Base-by-base conservation (phyloP, 2,329 filamentous ascomycete genomes). In the Corynespora cassiicola region DNA sequence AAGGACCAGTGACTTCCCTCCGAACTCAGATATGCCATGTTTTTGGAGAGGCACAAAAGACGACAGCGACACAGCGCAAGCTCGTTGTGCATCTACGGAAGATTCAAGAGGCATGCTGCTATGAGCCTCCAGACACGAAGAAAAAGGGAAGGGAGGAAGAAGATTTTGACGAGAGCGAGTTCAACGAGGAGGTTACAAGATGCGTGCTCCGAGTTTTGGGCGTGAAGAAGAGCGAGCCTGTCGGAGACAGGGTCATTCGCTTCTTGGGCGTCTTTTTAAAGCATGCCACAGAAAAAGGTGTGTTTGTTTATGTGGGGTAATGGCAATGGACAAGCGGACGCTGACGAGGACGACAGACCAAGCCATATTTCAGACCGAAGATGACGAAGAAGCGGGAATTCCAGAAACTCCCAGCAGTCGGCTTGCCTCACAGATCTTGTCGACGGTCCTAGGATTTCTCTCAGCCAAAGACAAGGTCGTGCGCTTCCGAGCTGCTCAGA, bases 401-500 rank as follows among this genome's bases (percentile, higher is more conserved):
- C 80, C 91, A 66, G 89, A 96, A 60, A 96, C 90, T 0, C 90
- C 92, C 1, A 94, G 83, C 50, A 88, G 85, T 16, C 84, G 91
- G 32, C 80, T 97, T 16, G 88, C 84, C 1, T 83, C 84, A 2
- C 79, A 84, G 19, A 78, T 97, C 22, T 81, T 97, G 58, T 81
- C 83, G 36, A 78, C 84, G 6, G 71, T 94, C 14, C 75, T 95
- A 3, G 87, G 87, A 5, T 73, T 96, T n/a, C 76, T 96, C 44
- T 80, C 79, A 7, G 83, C 88, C 27, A 97, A 96, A 70, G 94
- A 99, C 70, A 97, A 96, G 70, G 87, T 87, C 42, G 87, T 97
- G 30, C 83, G 94, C 42, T 99, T 90, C 69, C 81, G 94, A 42
- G 84, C 90, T 4, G 95, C 92, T 0, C 94, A 99, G 65, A 81